Evolutionary conservation across 768 basidiomycete genomes (phyloP), one percentile per base, ranked within the genome.

Genomic region (Sutorius australiensis): DNA sequence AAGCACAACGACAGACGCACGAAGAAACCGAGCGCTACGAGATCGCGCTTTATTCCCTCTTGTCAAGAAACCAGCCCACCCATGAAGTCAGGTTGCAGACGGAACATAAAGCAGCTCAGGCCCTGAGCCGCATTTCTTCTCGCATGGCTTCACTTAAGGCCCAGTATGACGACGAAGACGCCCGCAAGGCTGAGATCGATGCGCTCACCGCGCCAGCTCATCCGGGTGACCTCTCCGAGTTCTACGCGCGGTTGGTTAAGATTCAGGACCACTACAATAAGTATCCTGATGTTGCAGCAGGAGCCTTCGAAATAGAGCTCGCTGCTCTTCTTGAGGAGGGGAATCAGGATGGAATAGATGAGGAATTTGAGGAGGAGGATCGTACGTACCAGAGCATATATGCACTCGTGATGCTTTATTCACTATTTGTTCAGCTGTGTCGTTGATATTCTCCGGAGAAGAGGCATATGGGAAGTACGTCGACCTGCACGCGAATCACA

Each of bases 191-290:
- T n/a, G 90, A 92, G 67, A 72, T 84, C 14, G 77, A 85, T 39
- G 60, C 77, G 12, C 72, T 92, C 6, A 86, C 88, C 34, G 76
- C 80, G 11, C 72, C 82, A 14, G 56, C 73, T 5, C 78, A 81
- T 60, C 80, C 80, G 43, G 81, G 83, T 71, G 82, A 98, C 72
- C 79, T 98, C 47, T 84, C 87, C 43, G 92, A 95, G 72, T 99
- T 99, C 76, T 98, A 99, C 75, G 77, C 86, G 70, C 87, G 97
- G 76, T 86, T 98, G 78, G 86, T 84, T 67, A 93, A 90, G 81
- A 85, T 98, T 72, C 92, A 95, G 75, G 93, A 95, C 68, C 92
- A 95, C 81, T 86, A 98, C 79, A 81, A 80, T 74, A 92, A 92
- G 78, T 94, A 98, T 80, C 94, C 94, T 75, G 89, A 95, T 75